A percentile compares a stretch with the other conserved stretches of the same genome.
These are phyloP conservation scores for Oldenlandia corymbosa DNA, from an alignment of 257 asterid species.

Conservation along the genomic window DNA sequence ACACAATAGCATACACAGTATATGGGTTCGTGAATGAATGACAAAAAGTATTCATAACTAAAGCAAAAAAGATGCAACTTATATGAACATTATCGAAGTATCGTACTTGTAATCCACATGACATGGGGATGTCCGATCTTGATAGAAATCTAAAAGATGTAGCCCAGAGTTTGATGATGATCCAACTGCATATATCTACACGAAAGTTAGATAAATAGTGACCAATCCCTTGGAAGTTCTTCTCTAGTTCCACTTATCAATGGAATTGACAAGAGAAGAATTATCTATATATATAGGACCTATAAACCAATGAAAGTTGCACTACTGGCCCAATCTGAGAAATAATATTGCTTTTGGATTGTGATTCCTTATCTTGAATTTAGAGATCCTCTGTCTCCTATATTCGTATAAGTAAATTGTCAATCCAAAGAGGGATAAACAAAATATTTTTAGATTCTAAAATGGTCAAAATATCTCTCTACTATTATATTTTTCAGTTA, in stretches of 20 bases:
- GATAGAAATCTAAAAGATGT: slow-evolving; percentile 86
- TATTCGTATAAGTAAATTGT: not conserved
- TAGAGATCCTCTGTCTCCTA: not conserved
- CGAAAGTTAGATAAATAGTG: slow-evolving; percentile 5
- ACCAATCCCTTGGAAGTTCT: not conserved
- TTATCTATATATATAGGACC: not conserved
- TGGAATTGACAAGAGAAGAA: slow-evolving; percentile 1
- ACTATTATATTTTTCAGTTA: not conserved
- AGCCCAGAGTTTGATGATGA: slow-evolving; percentile 67
- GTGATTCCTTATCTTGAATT: not conserved
- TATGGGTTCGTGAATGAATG: not conserved
- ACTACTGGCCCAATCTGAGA: too few relatives aligned
- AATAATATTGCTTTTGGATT: not conserved
- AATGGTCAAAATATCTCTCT: not conserved
- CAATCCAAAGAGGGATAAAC: too few relatives aligned
- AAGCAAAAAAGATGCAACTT: not conserved
- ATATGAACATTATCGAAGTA: not conserved
- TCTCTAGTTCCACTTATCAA: slow-evolving; percentile 2
- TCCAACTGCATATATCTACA: slow-evolving; percentile 80
- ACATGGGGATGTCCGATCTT: slow-evolving; percentile 64
- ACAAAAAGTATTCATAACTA: not conserved
- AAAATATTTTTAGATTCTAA: too few relatives aligned
- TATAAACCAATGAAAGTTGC: not conserved
- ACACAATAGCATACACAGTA: not conserved
- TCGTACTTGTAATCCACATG: slow-evolving; percentile 71